Percentiles rank a stretch among this genome's conserved stretches.
These are phyloP conservation scores for Boletus rubescentipes DNA, from an alignment of 768 basidiomycete species.

Conservation along the genomic window DNA sequence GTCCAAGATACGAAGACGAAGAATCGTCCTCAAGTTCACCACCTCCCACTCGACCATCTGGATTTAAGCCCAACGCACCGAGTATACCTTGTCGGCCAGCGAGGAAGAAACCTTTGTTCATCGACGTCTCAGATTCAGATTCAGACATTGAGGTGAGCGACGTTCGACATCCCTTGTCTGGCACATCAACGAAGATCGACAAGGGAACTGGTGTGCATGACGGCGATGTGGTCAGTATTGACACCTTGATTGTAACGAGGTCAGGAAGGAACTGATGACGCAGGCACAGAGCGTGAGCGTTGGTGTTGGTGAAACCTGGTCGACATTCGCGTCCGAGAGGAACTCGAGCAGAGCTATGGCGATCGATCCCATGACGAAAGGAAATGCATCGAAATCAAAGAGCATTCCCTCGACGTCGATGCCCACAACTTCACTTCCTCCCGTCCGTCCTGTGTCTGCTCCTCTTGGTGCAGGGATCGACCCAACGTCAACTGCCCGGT, in stretches of 20 bases:
- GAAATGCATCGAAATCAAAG: not conserved
- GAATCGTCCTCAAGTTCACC: slow-evolving; percentile 8
- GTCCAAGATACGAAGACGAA: slow-evolving; percentile 12
- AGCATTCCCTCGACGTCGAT: not conserved
- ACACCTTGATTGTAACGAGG: not conserved
- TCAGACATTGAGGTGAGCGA: slow-evolving; percentile 21
- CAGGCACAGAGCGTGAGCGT: slow-evolving; percentile 5
- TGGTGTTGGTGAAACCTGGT: not conserved
- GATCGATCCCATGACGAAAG: slow-evolving; percentile 9
- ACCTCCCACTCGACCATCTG: not conserved
- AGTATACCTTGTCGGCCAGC: not conserved
- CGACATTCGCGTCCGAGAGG: not conserved
- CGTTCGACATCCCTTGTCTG: not conserved
- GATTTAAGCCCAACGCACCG: not conserved
- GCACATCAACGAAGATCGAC: not conserved
- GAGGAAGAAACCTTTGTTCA: slow-evolving; percentile 18
- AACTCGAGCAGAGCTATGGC: not conserved
- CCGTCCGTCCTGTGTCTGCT: not conserved
- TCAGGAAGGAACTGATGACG: not conserved
- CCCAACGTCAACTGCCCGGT: not conserved
- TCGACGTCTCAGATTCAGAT: slow-evolving; percentile 26
- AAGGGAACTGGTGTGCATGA: not conserved
- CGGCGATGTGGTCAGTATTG: slow-evolving; percentile 11
- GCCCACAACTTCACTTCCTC: not conserved
- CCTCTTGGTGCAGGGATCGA: not conserved